Percentiles rank a stretch among this genome's conserved stretches.
These are phyloP conservation scores for Neonectria sp. DNA, from an alignment of 2,329 filamentous ascomycete genomes.

Conservation along the genomic window DNA sequence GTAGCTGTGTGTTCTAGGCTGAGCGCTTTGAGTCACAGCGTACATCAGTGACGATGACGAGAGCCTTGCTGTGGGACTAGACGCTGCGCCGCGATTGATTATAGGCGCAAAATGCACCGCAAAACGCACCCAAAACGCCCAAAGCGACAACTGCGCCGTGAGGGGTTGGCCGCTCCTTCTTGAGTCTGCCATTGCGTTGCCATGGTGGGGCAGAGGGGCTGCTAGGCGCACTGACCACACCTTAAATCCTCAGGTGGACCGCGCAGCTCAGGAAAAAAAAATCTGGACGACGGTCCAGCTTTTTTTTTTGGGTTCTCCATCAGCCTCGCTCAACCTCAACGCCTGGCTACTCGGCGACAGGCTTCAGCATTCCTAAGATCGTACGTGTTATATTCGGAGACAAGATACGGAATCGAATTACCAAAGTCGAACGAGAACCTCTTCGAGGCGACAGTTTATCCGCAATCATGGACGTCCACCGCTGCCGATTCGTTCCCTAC, in stretches of 20 bases:
- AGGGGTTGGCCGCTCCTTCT: slow-evolving; percentile 17
- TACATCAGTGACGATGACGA: slow-evolving; percentile 15
- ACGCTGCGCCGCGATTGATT: background rate
- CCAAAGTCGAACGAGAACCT: slow-evolving; percentile 24
- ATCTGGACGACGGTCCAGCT: slow-evolving; percentile 48
- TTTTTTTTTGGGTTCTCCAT: slow-evolving; percentile 47
- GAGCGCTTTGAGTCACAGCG: slow-evolving; percentile 26
- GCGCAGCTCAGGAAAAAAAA: slow-evolving; percentile 49
- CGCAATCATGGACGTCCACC: slow-evolving; percentile 89
- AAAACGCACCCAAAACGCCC: slow-evolving; percentile 7
- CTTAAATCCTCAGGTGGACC: slow-evolving; percentile 46
- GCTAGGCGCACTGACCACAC: slow-evolving; percentile 51
- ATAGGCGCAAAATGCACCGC: slow-evolving; percentile 16
- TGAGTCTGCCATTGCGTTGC: slow-evolving; percentile 16
- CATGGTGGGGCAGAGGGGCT: slow-evolving; percentile 52
- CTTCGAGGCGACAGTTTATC: slow-evolving; percentile 19
- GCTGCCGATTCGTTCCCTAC: slow-evolving; percentile 95
- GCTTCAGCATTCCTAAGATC: slow-evolving; percentile 17
- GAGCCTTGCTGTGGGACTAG: slow-evolving; percentile 12
- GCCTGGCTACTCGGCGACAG: slow-evolving; percentile 48
- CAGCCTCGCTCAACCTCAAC: slow-evolving; percentile 40
- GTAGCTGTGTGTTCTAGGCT: background rate
- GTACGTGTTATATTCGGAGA: slow-evolving; percentile 1
- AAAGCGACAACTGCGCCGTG: background rate
- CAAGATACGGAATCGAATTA: slow-evolving; percentile 9